Base-by-base conservation (phyloP, 2,329 filamentous ascomycete genomes). In the Xylaria polymorpha region DNA sequence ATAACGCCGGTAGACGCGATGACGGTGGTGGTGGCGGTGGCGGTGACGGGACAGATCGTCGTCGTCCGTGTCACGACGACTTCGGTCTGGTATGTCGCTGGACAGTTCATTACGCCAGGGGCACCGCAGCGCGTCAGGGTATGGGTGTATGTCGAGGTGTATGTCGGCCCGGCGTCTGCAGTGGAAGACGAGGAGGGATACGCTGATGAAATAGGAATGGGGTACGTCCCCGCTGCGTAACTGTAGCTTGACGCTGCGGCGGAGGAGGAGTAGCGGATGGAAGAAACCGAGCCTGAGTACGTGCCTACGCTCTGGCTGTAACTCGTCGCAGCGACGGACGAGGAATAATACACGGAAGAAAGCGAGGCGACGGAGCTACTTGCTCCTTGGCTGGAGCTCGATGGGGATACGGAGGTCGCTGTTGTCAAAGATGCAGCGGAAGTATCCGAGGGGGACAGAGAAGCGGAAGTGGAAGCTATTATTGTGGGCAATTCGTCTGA, bases 71-170 rank as follows among this genome's bases (percentile, higher is more conserved):
- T 70, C 14, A 60, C 68, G 58, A 63, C 39, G 0, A 66, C 66
- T 32, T 61, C 53, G 18, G 57, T 35, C 12, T 70, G 68, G 57
- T 70, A 70, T n/a, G 61, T 48, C 15, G 66, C 44, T 35, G 68
- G 68, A 9, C 68, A 68, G 41, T 70, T 70, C 41, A 68, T 61
- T 5, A 60, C 68, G 22, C 68, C 68, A 1, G 35, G 50, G 8
- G 46, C 65, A 25, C 61, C 61, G 25, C 68, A 70, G 57, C 51
- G 51, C 18, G 68, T 70, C 61, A 70, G 50, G 2, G 41, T 48
- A 14, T 70, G 37, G 20, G 68, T 70, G 35, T 66, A 62, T 14
- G 66, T 70, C 12, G 65, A 68, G 9, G 68, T 68, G 25, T 68
- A 68, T 37, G 66, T 66, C 32, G 66, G 44, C 1, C 57, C 56